Base-by-base conservation (phyloP, 495 filamentous ascomycete genomes). In the Lepidopterella palustris region DNA sequence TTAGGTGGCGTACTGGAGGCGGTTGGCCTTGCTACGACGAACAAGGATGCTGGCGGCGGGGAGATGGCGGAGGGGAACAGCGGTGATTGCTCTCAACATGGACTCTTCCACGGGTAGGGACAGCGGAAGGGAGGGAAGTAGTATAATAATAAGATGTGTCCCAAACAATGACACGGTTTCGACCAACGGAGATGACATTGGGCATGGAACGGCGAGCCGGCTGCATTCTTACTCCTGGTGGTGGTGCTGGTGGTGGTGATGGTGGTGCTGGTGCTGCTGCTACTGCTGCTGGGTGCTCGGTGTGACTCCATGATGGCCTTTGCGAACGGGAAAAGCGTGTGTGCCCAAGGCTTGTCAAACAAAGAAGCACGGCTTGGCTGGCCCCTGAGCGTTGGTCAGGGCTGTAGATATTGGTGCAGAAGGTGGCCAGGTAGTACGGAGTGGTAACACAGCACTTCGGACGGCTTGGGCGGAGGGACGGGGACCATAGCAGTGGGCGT, bases 1-100 rank as follows among this genome's bases (percentile, higher is more conserved):
- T 62, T 62, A 53, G 57, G 63, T 67, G 64, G 64, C 64, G 64
- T 55, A 57, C 60, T 63, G 60, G 45, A 59, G 56, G 64, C 57
- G 60, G 60, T 60, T 57, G 56, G 60, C 23, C 48, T 45, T 56
- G 35, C 53, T 35, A 20, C 60, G 39, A 48, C 32, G 18, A 56
- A 62, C 60, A 67, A 67, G 64, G 57, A 61, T 63, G 47, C 54
- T 56, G 32, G 64, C 64, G 53, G 60, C 57, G 64, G 60, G 64
- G 60, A 63, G 60, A 28, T 45, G 54, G 57, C 54, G 57, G 64
- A 63, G 57, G 25, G 52, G 20, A 31, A 51, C 59, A 51, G 63
- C 59, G 60, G 57, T 60, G 60, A 63, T 60, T 67, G 64, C 39
- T 55, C 49, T 59, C 56, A 59, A 66, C 62, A 62, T 55, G 59